A percentile compares a stretch with the other conserved stretches of the same genome.
Evolutionary conservation across 2,329 filamentous ascomycete genomes (phyloP).

Genomic region (Amphichorda felina): DNA sequence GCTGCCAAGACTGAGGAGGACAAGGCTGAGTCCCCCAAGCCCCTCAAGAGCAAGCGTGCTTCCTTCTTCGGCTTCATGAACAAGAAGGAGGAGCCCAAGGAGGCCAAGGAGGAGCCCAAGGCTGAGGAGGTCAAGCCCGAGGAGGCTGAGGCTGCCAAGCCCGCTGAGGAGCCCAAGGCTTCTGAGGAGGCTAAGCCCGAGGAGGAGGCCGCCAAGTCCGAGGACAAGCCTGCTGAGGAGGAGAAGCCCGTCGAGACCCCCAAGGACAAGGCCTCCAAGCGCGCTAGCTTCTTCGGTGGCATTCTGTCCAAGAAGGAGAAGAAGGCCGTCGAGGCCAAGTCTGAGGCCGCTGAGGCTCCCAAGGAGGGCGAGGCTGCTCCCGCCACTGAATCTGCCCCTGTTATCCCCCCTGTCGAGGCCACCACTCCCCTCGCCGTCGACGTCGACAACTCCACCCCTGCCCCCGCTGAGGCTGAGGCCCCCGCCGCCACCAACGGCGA

Average conservation of each 20-base stretch:
- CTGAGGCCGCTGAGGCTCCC: slow-evolving; percentile 22
- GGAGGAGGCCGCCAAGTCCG: slow-evolving; percentile 24
- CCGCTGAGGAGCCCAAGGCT: slow-evolving; percentile 19
- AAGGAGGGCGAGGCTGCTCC: slow-evolving; percentile 31
- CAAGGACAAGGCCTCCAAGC: slow-evolving; percentile 41
- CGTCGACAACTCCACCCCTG: slow-evolving; percentile 33
- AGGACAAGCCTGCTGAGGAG: slow-evolving; percentile 21
- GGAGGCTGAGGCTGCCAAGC: slow-evolving; percentile 21
- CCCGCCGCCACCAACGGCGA: slow-evolving; percentile 33
- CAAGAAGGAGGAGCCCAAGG: slow-evolving; percentile 30
- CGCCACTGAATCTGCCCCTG: slow-evolving; percentile 40
- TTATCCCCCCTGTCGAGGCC: slow-evolving; percentile 47
- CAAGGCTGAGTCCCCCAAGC: slow-evolving; percentile 48
- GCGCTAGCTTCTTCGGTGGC: slow-evolving; percentile 42
- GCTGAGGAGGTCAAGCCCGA: slow-evolving; percentile 18
- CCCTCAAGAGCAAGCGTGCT: slow-evolving; percentile 51
- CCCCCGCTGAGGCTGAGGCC: slow-evolving; percentile 22
- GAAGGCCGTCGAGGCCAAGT: slow-evolving; percentile 41
- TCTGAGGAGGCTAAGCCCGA: slow-evolving; percentile 15
- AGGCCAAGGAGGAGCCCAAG: slow-evolving; percentile 16
- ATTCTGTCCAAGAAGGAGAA: slow-evolving; percentile 45
- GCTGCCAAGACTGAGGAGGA: slow-evolving; percentile 25
- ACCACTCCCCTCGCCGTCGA: slow-evolving; percentile 44
- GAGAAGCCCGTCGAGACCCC: slow-evolving; percentile 27
- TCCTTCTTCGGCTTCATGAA: slow-evolving; percentile 53